Evolutionary conservation across 1,284 basidiomycete genomes (phyloP), one percentile per base, ranked within the genome.

Genomic region (Trichosporon faecale): DNA sequence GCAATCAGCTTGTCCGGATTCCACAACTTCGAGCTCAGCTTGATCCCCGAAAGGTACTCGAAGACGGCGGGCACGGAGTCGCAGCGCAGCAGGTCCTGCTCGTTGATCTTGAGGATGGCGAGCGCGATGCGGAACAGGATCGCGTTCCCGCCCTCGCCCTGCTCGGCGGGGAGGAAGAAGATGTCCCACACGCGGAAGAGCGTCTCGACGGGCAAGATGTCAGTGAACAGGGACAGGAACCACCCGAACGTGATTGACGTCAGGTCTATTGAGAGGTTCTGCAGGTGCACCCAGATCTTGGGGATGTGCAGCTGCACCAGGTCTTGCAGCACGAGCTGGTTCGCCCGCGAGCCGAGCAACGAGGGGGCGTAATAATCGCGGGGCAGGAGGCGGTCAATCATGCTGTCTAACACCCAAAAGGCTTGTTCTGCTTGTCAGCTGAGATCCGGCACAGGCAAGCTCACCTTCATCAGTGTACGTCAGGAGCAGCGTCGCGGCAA

Each of bases 191-290:
- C 89, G 61, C 94, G 86, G 84, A 95, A 94, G 40, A 96, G 84
- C 0, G 94, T 95, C 91, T 91, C 95, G 27, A 98, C 93, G 3
- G 96, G 96, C 3, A 98, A 85, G 82, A 95, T 97, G 78, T 98
- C 95, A 0, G 96, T 98, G 79, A 98, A 99, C 21, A 99, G 85
- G 5, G 93, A 95, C 46, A 99, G 85, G 85, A 98, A 98, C 96
- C 96, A 99, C 2, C 95, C 95, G 84, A 98, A 98, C 70, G 94
- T 98, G 69, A 98, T 93, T 0, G 95, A 95, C 0, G 91, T 90
- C 4, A 99, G 86, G 79, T 99, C 95, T 1, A 98, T 90, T 1
- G 91, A 92, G 0, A 98, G 88, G 18, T 89, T 87, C 3, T 86
- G 86, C 25, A 99, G 86, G 78, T 98, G 95, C 0, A 84, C 79